These are phyloP conservation scores for Epichloe coenophiala DNA, from an alignment of 2,329 filamentous ascomycete species.

Conservation along the genomic window DNA sequence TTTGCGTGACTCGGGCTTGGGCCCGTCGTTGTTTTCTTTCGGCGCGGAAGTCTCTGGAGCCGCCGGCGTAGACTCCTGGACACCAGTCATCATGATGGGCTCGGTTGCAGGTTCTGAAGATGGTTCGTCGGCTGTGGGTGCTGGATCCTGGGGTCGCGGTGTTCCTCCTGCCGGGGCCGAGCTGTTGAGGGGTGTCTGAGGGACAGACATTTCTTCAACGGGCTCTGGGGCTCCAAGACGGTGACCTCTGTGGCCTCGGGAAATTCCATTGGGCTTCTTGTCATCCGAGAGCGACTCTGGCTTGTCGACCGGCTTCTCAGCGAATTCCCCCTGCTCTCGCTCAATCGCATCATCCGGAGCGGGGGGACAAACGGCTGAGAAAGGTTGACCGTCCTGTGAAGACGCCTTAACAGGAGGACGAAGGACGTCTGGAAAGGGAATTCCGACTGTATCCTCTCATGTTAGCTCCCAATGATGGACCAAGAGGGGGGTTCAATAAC, in stretches of 20 bases:
- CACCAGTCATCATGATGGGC: slow-evolving; percentile 13
- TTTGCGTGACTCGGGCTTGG: slow-evolving; percentile 7
- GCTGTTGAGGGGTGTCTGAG: slow-evolving; percentile 22
- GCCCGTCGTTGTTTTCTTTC: not conserved
- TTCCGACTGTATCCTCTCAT: slow-evolving; percentile 12
- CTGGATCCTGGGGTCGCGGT: slow-evolving; percentile 18
- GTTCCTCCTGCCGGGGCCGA: slow-evolving; percentile 22
- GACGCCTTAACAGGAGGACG: slow-evolving; percentile 16
- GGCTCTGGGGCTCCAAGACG: slow-evolving; percentile 16
- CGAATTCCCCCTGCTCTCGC: not conserved
- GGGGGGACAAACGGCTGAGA: slow-evolving; percentile 7
- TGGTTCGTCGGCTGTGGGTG: not conserved
- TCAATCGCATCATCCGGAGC: slow-evolving; percentile 1
- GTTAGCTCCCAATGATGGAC: slow-evolving; percentile 1
- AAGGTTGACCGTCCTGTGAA: slow-evolving; percentile 10
- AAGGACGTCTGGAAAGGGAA: slow-evolving; percentile 15
- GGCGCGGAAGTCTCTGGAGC: slow-evolving; percentile 10
- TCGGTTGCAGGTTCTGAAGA: slow-evolving; percentile 14
- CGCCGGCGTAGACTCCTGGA: slow-evolving; percentile 11
- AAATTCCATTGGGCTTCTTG: slow-evolving; percentile 6
- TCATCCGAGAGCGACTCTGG: slow-evolving; percentile 5
- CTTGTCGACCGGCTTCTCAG: slow-evolving; percentile 10
- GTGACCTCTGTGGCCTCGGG: slow-evolving; percentile 9
- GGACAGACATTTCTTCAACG: slow-evolving; percentile 22
- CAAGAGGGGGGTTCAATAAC: not conserved